Evolutionary conservation across 164 flowering plant species (phyloP).

Genomic region (Cinnamomum micranthum): DNA sequence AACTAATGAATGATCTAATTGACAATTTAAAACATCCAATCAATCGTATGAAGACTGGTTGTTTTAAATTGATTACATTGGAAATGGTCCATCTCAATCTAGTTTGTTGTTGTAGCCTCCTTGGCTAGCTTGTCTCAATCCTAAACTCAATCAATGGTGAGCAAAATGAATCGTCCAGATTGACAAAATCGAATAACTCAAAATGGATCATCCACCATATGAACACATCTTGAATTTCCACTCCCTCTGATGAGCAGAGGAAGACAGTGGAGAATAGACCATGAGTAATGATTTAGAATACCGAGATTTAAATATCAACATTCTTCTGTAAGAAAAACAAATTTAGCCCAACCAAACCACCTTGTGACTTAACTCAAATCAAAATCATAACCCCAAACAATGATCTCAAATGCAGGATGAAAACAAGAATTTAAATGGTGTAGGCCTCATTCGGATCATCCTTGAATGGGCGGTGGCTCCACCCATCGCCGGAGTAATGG

Average conservation of each 20-base stretch:
- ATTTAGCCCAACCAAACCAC: background rate
- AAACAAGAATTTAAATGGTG: conserved; percentile 5
- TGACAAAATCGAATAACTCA: no score
- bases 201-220: background rate
- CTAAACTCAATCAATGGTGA: no score
- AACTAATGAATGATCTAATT: no score
- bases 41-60: no score
- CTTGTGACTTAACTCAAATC: background rate
- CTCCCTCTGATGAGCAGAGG: background rate
- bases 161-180: background rate
- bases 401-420: background rate
- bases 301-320: background rate
- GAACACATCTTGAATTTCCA: background rate
- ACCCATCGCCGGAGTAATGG: conserved; percentile 9
- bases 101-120: no score
- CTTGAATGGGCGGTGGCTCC: conserved; percentile 30
- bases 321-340: background rate
- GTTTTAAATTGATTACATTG: no score
- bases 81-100: no score
- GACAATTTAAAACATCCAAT: no score
- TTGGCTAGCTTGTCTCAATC: no score
- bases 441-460: conserved; percentile 20
- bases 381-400: background rate
- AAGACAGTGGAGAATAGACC: background rate
- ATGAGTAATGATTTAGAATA: background rate